Base-by-base conservation (phyloP, 2,329 filamentous ascomycete genomes). In the Scolecobasidium constrictum region DNA sequence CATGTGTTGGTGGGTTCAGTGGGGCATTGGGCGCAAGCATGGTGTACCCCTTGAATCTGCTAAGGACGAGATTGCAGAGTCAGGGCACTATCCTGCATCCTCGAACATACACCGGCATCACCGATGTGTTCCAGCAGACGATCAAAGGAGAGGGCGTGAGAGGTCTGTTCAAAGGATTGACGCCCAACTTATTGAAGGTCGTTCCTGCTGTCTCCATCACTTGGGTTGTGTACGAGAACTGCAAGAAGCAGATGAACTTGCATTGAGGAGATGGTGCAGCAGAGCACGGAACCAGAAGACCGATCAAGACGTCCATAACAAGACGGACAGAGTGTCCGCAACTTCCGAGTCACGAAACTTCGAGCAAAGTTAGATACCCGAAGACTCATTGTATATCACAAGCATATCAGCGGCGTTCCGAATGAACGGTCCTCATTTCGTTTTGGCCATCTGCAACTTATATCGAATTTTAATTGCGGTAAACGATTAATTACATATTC, bases 171-270 rank as follows among this genome's bases (percentile, higher is more conserved):
- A 94, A 93, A 63, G 92, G 92, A 2, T 69, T 96, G 50, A 94
- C 90, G 34, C 92, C 92, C 4, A 98, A 96, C 58, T 69, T 98
- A 31, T 71, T 98, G 53, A 98, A 98, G 68, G 92, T 98, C 26
- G 87, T 92, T 7, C 92, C 92, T 2, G 87, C 92, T 21, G 81
- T 98, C 42, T 94, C 87, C 54, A 96, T 98, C 59, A 58, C 61
- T 3, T 64, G 63, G 34, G 61, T 64, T 19, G 61, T 64, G 3
- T 64, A 64, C 50, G 61, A 64, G 50, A 60, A 63, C 43, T 59
- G 57, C 16, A 64, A 64, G 47, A 57, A 60, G 39, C 49, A 52
- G 1, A 50, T 63, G 12, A 53, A 56, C 5, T 46, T 64, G 5
- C 56, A 52, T 15, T 64, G 53, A 43, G 22, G 19, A 37, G 20